These are phyloP conservation scores for Lentinula boryana DNA, from an alignment of 768 basidiomycete genomes.

Conservation along the genomic window DNA sequence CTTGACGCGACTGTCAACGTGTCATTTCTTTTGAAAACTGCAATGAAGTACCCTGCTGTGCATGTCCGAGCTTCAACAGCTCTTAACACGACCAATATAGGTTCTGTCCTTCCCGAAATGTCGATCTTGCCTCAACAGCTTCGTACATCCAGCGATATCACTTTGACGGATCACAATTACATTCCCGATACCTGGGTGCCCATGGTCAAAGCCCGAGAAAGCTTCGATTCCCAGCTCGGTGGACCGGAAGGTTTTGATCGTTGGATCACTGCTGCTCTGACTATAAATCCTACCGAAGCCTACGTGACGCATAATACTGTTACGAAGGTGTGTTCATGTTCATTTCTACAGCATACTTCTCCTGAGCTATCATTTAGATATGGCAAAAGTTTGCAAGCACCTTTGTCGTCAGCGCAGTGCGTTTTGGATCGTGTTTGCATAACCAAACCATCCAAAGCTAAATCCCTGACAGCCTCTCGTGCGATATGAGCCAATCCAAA, in stretches of 20 bases:
- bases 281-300: constrained; percentile 64
- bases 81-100: constrained; percentile 36
- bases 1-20: constrained; percentile 69
- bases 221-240: constrained; percentile 45
- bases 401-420: constrained; percentile 35
- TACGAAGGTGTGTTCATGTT: constrained; percentile 38
- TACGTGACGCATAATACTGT: constrained; percentile 71
- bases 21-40: constrained; percentile 43
- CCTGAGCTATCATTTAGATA: constrained; percentile 37
- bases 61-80: constrained; percentile 44
- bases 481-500: constrained; percentile 51
- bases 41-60: constrained; percentile 51
- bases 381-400: constrained; percentile 68
- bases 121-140: constrained; percentile 32
- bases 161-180: constrained; percentile 31
- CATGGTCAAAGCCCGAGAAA: constrained; percentile 43
- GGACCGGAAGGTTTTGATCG: constrained; percentile 63
- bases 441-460: neutral
- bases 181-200: constrained; percentile 46
- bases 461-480: constrained; percentile 30
- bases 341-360: neutral
- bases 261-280: constrained; percentile 43
- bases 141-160: constrained; percentile 2
- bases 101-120: constrained; percentile 46
- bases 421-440: neutral